Evolutionary conservation across 441 rosid genomes (phyloP), one percentile per base, ranked within the genome.

Genomic region (Croton setiger): DNA sequence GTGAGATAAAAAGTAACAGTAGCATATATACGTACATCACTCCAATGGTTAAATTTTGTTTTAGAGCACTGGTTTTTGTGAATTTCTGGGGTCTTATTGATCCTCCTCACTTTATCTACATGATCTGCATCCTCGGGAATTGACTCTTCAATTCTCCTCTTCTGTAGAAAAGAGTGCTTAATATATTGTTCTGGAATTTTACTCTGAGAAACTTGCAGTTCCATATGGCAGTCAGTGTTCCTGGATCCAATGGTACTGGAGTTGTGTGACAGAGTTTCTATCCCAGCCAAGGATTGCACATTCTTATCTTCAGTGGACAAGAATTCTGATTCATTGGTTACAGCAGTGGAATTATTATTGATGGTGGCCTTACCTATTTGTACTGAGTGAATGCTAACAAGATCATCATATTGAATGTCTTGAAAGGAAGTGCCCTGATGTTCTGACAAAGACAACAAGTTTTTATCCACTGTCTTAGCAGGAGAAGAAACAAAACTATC

Each of bases 111-210:
- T 73, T 80, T 75, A 67, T 55, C 74, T n/a, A 64, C 68, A 78
- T 62, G 71, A 69, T 71, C 78, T 69, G 60, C 83, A 73, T 78
- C 70, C 57, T 55, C 78, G 72, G 73, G 63, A 80, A 52, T 57
- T 55, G 65, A 63, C 72, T 85, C 87, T 74, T 81, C 76, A 71
- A 77, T 66, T 73, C 83, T 79, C 82, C 93, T 88, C 86, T 88
- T 86, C 71, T 68, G 68, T 70, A 78, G 70, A 71, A 84, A 77
- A 76, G 83, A 71, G 71, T 76, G 83, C 68, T 72, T 69, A 67
- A 70, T 59, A 60, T 76, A 75, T 57, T 61, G 78, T 58, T 70
- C 64, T 68, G 77, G 67, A 79, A 64, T 74, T 55, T 63, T 63
- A 72, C 54, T 77, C 37, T 47, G 31, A 13, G 55, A 57, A 63